These are phyloP conservation scores for Incumbomyces delicatus DNA, from an alignment of 2,329 filamentous ascomycete species.

Conservation along the genomic window DNA sequence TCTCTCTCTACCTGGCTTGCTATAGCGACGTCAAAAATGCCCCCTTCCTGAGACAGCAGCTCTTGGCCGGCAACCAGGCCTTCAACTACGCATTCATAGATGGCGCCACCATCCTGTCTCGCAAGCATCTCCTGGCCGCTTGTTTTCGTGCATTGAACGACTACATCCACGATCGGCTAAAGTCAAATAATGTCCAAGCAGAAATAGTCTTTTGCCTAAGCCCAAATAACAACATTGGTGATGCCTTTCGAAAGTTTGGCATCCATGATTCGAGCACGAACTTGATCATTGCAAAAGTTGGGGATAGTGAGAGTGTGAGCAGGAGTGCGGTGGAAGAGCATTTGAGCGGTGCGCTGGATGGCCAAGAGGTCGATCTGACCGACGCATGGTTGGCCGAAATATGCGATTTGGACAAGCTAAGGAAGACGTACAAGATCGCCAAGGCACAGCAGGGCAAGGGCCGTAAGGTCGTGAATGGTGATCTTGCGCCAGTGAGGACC, in stretches of 20 bases:
- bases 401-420: constrained; percentile 59
- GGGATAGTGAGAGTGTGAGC: constrained; percentile 40
- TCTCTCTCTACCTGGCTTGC: constrained; percentile 62
- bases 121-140: constrained; percentile 63
- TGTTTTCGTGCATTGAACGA: constrained; percentile 67
- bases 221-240: constrained; percentile 80
- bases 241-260: constrained; percentile 83
- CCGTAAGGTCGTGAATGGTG: constrained; percentile 16
- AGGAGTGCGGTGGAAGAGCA: constrained; percentile 48
- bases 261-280: constrained; percentile 60
- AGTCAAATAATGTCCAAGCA: constrained; percentile 77
- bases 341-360: constrained; percentile 52
- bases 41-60: constrained; percentile 66
- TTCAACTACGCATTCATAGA: constrained; percentile 95
- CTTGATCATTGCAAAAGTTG: constrained; percentile 74
- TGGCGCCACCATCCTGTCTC: constrained; percentile 65
- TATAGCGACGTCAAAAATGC: constrained; percentile 72
- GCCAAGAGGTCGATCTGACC: constrained; percentile 47
- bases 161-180: constrained; percentile 51
- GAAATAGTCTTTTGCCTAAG: constrained; percentile 76
- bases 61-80: constrained; percentile 70
- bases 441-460: constrained; percentile 14
- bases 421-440: constrained; percentile 80
- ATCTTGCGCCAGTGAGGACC: neutral
- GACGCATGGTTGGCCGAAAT: constrained; percentile 52